These are phyloP conservation scores for Centella asiatica DNA, from an alignment of 129 eudicot species.

Conservation along the genomic window DNA sequence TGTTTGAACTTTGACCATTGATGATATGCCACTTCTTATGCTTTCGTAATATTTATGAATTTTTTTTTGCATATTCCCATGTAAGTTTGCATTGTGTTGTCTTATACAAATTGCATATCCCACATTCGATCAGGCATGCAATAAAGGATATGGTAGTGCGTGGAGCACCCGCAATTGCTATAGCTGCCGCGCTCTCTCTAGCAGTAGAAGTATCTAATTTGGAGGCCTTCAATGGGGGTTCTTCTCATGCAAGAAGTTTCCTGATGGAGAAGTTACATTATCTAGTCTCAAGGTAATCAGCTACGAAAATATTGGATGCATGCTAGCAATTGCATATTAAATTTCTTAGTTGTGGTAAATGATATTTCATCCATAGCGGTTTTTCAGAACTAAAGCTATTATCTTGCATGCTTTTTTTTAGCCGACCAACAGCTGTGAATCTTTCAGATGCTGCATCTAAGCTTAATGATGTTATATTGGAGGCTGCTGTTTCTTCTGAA, in stretches of 20 bases:
- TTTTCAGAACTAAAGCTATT: background rate
- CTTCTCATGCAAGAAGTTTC: slow-evolving; percentile 62
- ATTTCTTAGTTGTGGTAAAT: background rate
- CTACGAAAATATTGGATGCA: background rate
- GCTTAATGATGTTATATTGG: slow-evolving; percentile 43
- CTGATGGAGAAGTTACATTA: slow-evolving; percentile 54
- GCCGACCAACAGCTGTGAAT: slow-evolving; percentile 99
- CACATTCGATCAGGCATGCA: slow-evolving; percentile 47
- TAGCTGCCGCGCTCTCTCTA: slow-evolving; percentile 92
- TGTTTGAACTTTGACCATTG: no score
- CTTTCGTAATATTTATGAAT: background rate
- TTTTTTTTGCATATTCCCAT: background rate
- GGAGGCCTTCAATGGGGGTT: slow-evolving; percentile 36
- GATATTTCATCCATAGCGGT: background rate
- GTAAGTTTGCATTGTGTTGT: background rate
- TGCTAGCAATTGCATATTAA: background rate
- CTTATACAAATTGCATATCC: background rate
- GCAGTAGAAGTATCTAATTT: slow-evolving; percentile 66
- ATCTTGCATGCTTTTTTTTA: slow-evolving; percentile 12
- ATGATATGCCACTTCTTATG: no score
- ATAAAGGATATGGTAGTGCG: slow-evolving; percentile 97
- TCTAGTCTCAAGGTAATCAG: slow-evolving; percentile 79
- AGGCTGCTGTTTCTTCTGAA: slow-evolving; percentile 54
- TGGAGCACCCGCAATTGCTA: slow-evolving; percentile 98
- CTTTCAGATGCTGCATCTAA: slow-evolving; percentile 90